Conservation (phyloP, 164 flowering plant species). For the Tetrastigma voinierianum region DNA sequence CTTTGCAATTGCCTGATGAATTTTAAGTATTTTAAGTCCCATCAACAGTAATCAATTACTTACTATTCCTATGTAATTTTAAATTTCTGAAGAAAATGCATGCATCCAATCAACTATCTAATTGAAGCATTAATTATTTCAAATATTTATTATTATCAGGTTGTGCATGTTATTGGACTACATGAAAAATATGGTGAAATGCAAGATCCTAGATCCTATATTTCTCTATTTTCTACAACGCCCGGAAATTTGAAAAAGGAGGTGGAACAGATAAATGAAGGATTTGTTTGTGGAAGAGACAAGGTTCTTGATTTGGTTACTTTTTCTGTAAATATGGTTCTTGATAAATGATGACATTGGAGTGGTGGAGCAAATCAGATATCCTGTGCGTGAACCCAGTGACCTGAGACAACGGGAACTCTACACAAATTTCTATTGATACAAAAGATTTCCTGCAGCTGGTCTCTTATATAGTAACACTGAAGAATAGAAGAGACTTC, state of each 20-base stretch:
- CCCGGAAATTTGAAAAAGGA: slow-evolving; percentile 83
- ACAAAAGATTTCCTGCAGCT: slow-evolving; percentile 75
- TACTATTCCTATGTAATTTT: neutral
- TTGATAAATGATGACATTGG: slow-evolving; percentile 41
- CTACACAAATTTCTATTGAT: slow-evolving; percentile 57
- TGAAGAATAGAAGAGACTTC: slow-evolving; percentile 71
- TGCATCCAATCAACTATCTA: neutral
- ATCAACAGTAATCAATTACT: no score
- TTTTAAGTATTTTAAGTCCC: no score
- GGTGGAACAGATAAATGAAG: slow-evolving; percentile 59
- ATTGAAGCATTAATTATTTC: neutral
- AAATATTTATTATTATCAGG: slow-evolving; percentile 41
- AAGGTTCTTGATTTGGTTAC: slow-evolving; percentile 72
- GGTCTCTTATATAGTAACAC: slow-evolving; percentile 85
- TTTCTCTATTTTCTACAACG: slow-evolving; percentile 76
- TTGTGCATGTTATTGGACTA: slow-evolving; percentile 92
- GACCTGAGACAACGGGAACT: no score
- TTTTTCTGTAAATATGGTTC: slow-evolving; percentile 80
- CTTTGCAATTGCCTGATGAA: no score
- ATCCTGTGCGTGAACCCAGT: no score
- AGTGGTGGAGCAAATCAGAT: slow-evolving; percentile 71
- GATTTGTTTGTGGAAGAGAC: slow-evolving; percentile 73
- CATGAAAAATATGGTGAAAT: slow-evolving; percentile 37
- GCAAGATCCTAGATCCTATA: slow-evolving; percentile 54
- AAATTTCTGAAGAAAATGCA: neutral